These are phyloP conservation scores for Poa annua DNA, from an alignment of 176 grass and related monocot species.

Conservation along the genomic window DNA sequence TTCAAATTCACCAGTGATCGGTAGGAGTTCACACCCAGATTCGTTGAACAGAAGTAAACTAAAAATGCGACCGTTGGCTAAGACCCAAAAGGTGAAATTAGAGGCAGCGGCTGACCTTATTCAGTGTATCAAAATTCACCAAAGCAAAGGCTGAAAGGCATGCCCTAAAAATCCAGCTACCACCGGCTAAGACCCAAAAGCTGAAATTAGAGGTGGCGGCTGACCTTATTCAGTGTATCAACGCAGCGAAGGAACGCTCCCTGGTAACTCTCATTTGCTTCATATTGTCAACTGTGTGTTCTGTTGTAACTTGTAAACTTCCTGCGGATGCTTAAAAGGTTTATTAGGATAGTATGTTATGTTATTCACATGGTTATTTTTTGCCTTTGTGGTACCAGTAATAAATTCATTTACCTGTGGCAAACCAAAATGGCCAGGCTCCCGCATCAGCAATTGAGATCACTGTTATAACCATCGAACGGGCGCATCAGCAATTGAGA, in stretches of 20 bases:
- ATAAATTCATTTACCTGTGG: neutral
- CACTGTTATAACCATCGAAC: neutral
- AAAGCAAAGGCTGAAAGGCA: no score
- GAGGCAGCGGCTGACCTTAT: neutral
- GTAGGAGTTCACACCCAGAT: neutral
- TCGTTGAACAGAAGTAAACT: neutral
- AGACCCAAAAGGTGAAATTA: neutral
- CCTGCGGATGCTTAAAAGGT: neutral
- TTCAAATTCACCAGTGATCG: neutral
- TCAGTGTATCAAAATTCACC: no score
- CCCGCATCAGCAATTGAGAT: neutral
- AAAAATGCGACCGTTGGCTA: neutral
- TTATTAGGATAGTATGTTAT: slow-evolving; percentile 6
- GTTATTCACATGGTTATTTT: neutral
- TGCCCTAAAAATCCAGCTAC: neutral
- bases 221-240: slow-evolving; percentile 29
- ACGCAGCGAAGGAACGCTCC: neutral
- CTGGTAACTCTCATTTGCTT: slow-evolving; percentile 16
- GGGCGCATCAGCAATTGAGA: neutral
- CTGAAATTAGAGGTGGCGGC: neutral
- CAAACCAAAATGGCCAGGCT: neutral
- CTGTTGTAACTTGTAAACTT: neutral
- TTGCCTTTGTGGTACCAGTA: neutral
- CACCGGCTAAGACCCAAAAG: neutral
- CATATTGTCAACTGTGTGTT: neutral